phyloP scores from a whole-genome alignment of 2,329 filamentous ascomycete genomes.

The Venturiaceae sp. region DNA sequence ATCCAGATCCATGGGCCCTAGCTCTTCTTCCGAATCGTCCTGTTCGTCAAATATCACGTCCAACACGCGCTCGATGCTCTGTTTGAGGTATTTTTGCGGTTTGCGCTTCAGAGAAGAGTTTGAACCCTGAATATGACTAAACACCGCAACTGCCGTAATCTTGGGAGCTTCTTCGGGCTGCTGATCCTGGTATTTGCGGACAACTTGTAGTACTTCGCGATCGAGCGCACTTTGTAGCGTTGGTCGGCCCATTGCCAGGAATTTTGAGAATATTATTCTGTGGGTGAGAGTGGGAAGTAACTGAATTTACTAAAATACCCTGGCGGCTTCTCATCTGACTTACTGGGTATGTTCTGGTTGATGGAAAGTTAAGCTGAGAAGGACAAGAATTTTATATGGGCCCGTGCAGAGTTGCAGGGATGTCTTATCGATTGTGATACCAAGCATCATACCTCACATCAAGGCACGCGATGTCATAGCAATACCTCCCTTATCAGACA shows the following conservation, averaged over 20 bases:
- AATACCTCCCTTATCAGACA: not conserved
- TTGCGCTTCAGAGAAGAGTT: constrained; percentile 80
- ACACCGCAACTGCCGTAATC: constrained; percentile 49
- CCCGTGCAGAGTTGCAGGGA: no score
- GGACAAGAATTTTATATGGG: no score
- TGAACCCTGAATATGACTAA: constrained; percentile 71
- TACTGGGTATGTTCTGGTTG: not conserved
- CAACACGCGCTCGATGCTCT: constrained; percentile 75
- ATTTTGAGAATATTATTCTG: not conserved
- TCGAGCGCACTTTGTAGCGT: constrained; percentile 30
- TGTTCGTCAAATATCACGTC: constrained; percentile 59
- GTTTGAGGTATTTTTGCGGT: constrained; percentile 72
- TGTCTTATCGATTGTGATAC: no score
- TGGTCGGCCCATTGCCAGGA: constrained; percentile 16
- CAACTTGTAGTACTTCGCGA: constrained; percentile 59
- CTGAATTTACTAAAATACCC: not conserved
- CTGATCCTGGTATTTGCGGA: constrained; percentile 66
- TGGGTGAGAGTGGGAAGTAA: not conserved
- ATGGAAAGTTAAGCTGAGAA: no score
- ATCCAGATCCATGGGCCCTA: constrained; percentile 39
- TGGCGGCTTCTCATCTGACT: no score
- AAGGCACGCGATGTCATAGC: not conserved
- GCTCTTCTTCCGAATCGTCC: constrained; percentile 45
- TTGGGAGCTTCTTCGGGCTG: constrained; percentile 38
- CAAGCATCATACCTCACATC: no score